Evolutionary conservation across 176 grass and related monocot species (phyloP).

Genomic region (Raddia distichophylla): DNA sequence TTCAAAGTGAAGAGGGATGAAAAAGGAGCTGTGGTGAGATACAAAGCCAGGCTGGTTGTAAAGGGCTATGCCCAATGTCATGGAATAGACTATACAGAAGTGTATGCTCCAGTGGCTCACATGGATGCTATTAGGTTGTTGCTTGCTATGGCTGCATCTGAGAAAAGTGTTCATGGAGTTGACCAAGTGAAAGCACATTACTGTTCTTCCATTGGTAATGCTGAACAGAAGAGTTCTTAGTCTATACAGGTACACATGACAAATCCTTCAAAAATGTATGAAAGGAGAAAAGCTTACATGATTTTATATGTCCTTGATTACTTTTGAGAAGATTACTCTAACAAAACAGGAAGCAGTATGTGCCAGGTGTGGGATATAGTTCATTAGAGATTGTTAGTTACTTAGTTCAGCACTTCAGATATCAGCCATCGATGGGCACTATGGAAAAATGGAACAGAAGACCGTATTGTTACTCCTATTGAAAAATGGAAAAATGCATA

Average conservation of each 20-base stretch:
- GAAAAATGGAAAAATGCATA: too few relatives aligned
- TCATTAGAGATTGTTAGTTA: not conserved
- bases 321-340: not conserved
- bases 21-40: too few relatives aligned
- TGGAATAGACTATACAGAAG: too few relatives aligned
- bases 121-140: too few relatives aligned
- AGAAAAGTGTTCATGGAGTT: too few relatives aligned
- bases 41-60: too few relatives aligned
- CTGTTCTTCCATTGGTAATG: not conserved
- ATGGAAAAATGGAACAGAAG: constrained; percentile 5
- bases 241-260: not conserved
- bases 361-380: constrained; percentile 10
- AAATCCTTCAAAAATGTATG: not conserved
- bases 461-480: not conserved
- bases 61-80: too few relatives aligned
- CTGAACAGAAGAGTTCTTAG: not conserved
- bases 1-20: too few relatives aligned
- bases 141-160: too few relatives aligned
- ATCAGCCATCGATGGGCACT: not conserved
- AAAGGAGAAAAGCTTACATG: not conserved
- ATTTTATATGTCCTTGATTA: not conserved
- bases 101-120: too few relatives aligned
- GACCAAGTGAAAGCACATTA: too few relatives aligned
- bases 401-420: too few relatives aligned
- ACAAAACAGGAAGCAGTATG: not conserved